Conservation (phyloP, 2,329 filamentous ascomycete genomes). For the Colletotrichum lupini region DNA sequence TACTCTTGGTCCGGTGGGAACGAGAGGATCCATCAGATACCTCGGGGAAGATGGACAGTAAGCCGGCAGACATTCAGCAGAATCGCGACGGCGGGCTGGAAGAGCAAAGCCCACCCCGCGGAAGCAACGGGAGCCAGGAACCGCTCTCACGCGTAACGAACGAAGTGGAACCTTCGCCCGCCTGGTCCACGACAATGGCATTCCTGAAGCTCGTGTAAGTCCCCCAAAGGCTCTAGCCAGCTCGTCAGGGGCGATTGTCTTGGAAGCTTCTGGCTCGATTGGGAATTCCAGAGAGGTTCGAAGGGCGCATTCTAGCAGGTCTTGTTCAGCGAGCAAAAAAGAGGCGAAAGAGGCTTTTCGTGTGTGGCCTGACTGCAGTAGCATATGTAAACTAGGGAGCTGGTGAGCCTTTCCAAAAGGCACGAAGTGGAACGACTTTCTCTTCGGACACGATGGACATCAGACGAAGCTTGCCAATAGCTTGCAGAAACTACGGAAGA, state of each 20-base stretch:
- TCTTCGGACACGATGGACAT: background rate
- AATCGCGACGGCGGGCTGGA: constrained; percentile 21
- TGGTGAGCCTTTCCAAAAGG: background rate
- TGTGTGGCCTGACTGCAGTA: background rate
- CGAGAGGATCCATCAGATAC: background rate
- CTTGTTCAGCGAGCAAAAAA: background rate
- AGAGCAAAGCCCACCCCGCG: background rate
- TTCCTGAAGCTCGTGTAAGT: constrained; percentile 1
- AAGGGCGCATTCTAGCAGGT: background rate
- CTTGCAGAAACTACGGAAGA: background rate
- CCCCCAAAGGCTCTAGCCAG: too few species aligned
- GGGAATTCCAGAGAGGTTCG: background rate
- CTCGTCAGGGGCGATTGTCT: background rate
- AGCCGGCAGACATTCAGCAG: constrained; percentile 9
- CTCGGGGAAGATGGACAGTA: background rate
- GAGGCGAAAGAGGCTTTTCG: background rate
- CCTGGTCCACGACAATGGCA: constrained; percentile 7
- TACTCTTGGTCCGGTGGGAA: background rate
- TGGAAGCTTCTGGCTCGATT: background rate
- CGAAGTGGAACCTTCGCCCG: background rate
- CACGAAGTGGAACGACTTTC: background rate
- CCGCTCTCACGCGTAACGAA: background rate
- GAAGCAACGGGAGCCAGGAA: background rate
- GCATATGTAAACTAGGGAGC: background rate
- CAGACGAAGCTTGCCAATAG: background rate